Evolutionary conservation across 257 asterid species (phyloP), one percentile per base, ranked within the genome.

Genomic region (Knoxia roxburghii): DNA sequence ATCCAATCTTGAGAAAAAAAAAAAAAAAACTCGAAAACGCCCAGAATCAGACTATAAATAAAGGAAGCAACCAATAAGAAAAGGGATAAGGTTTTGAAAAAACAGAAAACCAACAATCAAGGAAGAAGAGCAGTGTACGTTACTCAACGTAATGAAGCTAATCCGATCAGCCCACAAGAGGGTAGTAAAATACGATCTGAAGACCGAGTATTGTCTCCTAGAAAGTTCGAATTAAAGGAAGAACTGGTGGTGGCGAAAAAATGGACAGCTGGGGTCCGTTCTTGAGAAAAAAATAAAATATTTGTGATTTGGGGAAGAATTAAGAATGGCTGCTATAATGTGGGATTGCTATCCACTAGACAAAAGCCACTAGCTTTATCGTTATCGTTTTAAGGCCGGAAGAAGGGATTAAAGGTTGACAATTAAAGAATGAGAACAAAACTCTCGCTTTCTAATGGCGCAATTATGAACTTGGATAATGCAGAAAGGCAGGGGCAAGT

Each of bases 71-170:
- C 6, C 45, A 20, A 49, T 56, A 58, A n/a, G 27, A 68, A 57
- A 68, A 26, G 33, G 49, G 65, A 57, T 57, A 58, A 6, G 37
- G 20, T n/a, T n/a, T n/a, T n/a, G n/a, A n/a, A n/a, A n/a, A n/a
- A 58, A 68, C 55, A 45, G 10, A 46, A 41, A 56, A 24, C 1
- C 23, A 4, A 56, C 5, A 27, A 56, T 10, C 15, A 17, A 66
- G 27, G 62, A 67, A 26, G 63, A 26, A 15, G 20, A 68, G 56
- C 23, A 29, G 65, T 41, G 15, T 12, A 68, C 80, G 80, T 48
- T 72, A 76, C 80, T 71, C 80, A 76, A 71, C 64, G 55, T 73
- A 26, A 2, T 4, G 48, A 32, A 51, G 14, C 17, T 32, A 8
- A n/a, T n/a, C 46, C 5, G 48, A 43, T 41, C 18, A 45, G 56